These are phyloP conservation scores for Mucuna pruriens DNA, from an alignment of 306 rosid species.

Conservation along the genomic window DNA sequence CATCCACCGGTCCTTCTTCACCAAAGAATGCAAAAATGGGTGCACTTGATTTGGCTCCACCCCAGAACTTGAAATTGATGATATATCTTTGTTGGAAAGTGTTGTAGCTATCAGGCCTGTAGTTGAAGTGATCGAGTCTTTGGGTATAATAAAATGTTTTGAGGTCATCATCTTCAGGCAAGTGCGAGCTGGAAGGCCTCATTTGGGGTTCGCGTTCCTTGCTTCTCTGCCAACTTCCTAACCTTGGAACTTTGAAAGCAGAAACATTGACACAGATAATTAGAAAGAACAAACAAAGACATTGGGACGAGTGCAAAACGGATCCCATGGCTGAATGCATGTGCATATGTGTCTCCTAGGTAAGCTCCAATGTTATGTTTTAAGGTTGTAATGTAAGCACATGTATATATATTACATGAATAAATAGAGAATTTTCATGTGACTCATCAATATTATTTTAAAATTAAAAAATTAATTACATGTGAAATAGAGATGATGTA, in stretches of 20 bases:
- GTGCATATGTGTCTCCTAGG: background rate
- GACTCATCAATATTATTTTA: too few species aligned
- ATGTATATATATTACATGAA: background rate
- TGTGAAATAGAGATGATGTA: too few species aligned
- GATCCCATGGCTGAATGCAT: constrained; percentile 25
- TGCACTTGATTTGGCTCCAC: constrained; percentile 46
- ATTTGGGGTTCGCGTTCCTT: constrained; percentile 8
- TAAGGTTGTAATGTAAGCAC: background rate
- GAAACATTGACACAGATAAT: background rate
- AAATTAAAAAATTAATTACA: too few species aligned
- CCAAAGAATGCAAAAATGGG: constrained; percentile 64
- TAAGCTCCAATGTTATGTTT: background rate
- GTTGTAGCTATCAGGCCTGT: constrained; percentile 50
- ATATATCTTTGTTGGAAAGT: constrained; percentile 58
- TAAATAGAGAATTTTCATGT: too few species aligned
- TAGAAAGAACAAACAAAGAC: constrained; percentile 26
- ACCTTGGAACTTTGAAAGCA: constrained; percentile 41
- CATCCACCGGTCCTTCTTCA: constrained; percentile 45
- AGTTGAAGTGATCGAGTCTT: constrained; percentile 65
- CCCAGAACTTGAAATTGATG: constrained; percentile 48
- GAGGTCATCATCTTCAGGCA: constrained; percentile 7
- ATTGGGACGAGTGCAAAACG: background rate
- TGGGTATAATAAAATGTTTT: constrained; percentile 50
- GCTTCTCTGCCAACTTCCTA: constrained; percentile 36
- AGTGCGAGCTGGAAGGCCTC: background rate